Base-by-base conservation (phyloP, 345 rosid genomes). In the Syzygium jambos region DNA sequence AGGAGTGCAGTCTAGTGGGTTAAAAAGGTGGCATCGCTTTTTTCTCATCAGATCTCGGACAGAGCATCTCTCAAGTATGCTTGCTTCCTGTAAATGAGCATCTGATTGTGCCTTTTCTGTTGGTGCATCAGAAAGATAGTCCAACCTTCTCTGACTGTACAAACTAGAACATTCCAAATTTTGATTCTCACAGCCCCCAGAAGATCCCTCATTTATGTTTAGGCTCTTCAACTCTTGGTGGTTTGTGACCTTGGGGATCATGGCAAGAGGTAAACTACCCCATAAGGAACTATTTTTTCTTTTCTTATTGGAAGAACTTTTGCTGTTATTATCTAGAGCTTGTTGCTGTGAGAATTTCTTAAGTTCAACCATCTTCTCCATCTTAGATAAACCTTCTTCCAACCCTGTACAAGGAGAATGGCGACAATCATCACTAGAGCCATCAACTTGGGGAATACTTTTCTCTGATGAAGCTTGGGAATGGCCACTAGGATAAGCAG, bases 1-100 rank as follows among this genome's bases (percentile, higher is more conserved):
- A 85, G 78, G 89, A 88, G 65, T 38, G 89, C 89, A 88, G 10
- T 87, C 95, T 86, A 89, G 88, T 38, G 92, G 87, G 43, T 92
- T 91, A 87, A 89, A 90, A 68, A 86, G 93, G 90, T 88, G 84
- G 89, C 88, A 77, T 82, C 99, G 93, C 90, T 95, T 96, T 90
- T 88, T 94, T 86, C 99, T 94, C 99, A 96, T 97, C 94, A 97
- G 90, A 88, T 96, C 99, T 85, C 99, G 94, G 54, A 95, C 87
- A 30, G 97, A 95, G 91, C 93, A 91, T 87, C 91, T 94, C 86
- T 80, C 92, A 90, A 91, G 89, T 51, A 89, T 13, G 65, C 87
- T 88, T 68, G 86, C 87, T 87, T 91, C 92, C 61, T 52, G 86
- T 54, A 68, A 80, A 89, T 87, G 87, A 84, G 49, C 88, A 90